Percentiles rank a stretch among this genome's conserved stretches.
These are phyloP conservation scores for Colletotrichum musicola DNA, from an alignment of 2,329 filamentous ascomycete genomes.

Conservation along the genomic window DNA sequence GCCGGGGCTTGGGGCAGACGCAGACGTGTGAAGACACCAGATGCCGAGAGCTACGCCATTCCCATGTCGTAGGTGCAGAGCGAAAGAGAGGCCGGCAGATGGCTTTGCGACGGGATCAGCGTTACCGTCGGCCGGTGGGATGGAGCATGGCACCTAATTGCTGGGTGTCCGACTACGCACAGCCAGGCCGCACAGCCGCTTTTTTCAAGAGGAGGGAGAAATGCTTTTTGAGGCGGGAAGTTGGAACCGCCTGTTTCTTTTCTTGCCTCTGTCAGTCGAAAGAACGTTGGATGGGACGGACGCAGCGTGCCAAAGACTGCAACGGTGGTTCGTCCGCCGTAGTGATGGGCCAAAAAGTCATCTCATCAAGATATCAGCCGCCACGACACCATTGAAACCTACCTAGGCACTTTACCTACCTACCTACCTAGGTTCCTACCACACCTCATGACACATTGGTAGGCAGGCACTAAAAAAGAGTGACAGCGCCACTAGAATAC, in stretches of 20 bases:
- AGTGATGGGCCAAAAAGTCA: conserved; percentile 2
- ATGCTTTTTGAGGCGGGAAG: neutral
- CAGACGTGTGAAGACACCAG: neutral
- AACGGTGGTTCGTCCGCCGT: conserved; percentile 31
- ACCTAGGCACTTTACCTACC: no score
- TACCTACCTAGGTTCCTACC: no score
- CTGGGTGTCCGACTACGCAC: neutral
- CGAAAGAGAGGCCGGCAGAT: conserved; percentile 2
- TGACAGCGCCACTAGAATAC: no score
- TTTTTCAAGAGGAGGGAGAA: neutral
- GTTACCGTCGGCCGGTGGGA: neutral
- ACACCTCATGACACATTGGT: no score
- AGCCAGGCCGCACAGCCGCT: conserved; percentile 3
- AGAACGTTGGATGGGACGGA: conserved; percentile 6
- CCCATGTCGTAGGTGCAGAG: neutral
- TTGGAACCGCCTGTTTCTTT: neutral
- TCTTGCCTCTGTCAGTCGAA: neutral
- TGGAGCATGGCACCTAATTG: neutral
- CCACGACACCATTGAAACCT: neutral
- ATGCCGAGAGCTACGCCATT: neutral
- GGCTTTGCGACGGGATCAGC: conserved; percentile 12
- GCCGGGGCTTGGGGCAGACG: neutral
- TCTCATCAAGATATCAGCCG: conserved; percentile 28
- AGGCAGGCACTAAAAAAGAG: no score
- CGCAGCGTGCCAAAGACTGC: conserved; percentile 1